phyloP scores from a whole-genome alignment of 441 rosid species.

The Macaranga tanarius region DNA sequence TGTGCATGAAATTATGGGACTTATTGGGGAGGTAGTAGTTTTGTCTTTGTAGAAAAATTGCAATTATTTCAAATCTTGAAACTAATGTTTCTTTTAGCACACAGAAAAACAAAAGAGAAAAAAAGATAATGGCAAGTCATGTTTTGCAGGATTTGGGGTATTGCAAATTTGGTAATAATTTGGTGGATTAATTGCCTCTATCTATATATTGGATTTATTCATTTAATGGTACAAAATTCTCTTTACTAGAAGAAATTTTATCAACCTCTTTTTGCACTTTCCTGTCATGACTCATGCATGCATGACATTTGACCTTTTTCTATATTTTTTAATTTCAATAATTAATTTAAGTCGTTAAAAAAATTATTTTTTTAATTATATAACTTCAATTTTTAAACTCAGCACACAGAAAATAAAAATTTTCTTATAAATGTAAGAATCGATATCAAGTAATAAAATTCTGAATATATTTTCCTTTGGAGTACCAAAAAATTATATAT shows the following conservation, averaged over 20 bases:
- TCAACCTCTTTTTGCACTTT: not conserved
- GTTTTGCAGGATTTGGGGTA: not conserved
- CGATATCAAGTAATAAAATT: too few species aligned
- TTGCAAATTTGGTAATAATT: not conserved
- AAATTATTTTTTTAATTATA: too few species aligned
- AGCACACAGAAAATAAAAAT: too few species aligned
- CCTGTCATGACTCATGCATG: not conserved
- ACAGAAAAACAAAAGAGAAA: not conserved
- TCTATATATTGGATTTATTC: constrained; percentile 6
- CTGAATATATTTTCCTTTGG: too few species aligned
- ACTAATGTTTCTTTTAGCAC: constrained; percentile 1
- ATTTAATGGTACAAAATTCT: not conserved
- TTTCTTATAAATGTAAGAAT: too few species aligned
- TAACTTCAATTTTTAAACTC: too few species aligned
- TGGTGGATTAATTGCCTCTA: not conserved
- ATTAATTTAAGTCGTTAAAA: too few species aligned
- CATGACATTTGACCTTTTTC: too few species aligned
- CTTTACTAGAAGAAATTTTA: not conserved
- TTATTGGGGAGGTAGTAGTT: not conserved
- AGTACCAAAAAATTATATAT: too few species aligned
- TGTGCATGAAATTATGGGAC: not conserved
- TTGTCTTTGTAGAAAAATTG: not conserved
- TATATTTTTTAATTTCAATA: too few species aligned
- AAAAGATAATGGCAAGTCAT: constrained; percentile 6
- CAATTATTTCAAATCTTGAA: not conserved